These are phyloP conservation scores for Flammula alnicola DNA, from an alignment of 1,284 basidiomycete genomes.

Conservation along the genomic window DNA sequence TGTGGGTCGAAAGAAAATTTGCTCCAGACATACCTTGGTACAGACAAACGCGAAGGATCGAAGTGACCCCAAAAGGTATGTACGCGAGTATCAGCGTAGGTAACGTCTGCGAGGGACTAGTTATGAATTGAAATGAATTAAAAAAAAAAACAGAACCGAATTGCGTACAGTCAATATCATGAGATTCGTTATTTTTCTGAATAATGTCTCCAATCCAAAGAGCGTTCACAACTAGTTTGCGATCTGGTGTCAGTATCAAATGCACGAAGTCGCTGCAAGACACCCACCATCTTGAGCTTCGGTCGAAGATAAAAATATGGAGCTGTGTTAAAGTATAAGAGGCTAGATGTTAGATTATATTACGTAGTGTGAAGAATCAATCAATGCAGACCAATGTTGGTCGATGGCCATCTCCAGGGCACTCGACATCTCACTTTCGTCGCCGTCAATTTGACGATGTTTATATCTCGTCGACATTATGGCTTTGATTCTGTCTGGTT, in stretches of 20 bases:
- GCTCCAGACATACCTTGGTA: constrained; percentile 67
- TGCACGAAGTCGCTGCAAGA: background rate
- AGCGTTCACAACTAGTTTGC: constrained; percentile 59
- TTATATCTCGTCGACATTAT: constrained; percentile 83
- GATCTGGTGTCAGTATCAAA: background rate
- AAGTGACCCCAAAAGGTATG: constrained; percentile 71
- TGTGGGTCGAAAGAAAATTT: constrained; percentile 23
- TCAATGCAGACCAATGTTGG: constrained; percentile 71
- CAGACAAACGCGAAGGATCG: constrained; percentile 79
- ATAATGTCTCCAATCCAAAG: constrained; percentile 86
- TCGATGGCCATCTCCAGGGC: constrained; percentile 87
- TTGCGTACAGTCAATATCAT: constrained; percentile 71
- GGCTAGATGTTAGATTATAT: background rate
- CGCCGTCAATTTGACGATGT: constrained; percentile 77
- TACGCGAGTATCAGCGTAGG: constrained; percentile 56
- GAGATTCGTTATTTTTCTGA: constrained; percentile 72
- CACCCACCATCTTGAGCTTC: constrained; percentile 82
- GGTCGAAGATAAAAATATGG: constrained; percentile 85
- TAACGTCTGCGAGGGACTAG: constrained; percentile 52
- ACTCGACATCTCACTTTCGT: constrained; percentile 73
- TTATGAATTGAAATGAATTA: constrained; percentile 1
- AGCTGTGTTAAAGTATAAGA: constrained; percentile 42
- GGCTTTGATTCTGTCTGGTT: constrained; percentile 64
- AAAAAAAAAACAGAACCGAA: background rate
- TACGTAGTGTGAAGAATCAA: background rate